These are phyloP conservation scores for Chaetomium cochliodes DNA, from an alignment of 495 filamentous ascomycete genomes.

Conservation along the genomic window DNA sequence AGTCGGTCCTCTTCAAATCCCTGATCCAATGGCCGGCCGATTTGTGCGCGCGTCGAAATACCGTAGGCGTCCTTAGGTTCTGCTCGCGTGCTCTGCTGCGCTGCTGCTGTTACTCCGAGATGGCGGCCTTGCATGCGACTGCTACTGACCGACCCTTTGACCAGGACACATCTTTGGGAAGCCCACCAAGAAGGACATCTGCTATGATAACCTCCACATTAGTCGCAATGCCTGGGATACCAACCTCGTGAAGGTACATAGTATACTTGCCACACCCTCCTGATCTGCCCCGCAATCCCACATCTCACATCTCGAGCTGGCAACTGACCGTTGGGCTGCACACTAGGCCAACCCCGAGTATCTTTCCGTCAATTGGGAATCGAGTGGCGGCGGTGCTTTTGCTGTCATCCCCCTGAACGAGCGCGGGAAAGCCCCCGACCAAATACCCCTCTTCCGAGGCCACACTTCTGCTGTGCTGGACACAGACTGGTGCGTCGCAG, in stretches of 20 bases:
- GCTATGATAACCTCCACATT: slow-evolving; percentile 93
- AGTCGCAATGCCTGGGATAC: slow-evolving; percentile 99
- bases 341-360: slow-evolving; percentile 88
- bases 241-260: slow-evolving; percentile 84
- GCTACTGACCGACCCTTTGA: slow-evolving; percentile 22
- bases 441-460: slow-evolving; percentile 90
- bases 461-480: slow-evolving; percentile 94
- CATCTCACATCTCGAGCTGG: neutral
- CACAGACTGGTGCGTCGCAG: slow-evolving; percentile 77
- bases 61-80: slow-evolving; percentile 60
- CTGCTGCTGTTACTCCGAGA: slow-evolving; percentile 16
- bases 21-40: slow-evolving; percentile 78
- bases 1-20: neutral
- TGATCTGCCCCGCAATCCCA: neutral
- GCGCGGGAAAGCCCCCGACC: slow-evolving; percentile 83
- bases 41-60: slow-evolving; percentile 99
- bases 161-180: slow-evolving; percentile 97
- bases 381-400: slow-evolving; percentile 93
- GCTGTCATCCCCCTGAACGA: slow-evolving; percentile 92
- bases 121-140: slow-evolving; percentile 25
- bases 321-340: slow-evolving; percentile 29
- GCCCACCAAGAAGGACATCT: slow-evolving; percentile 83
- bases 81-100: slow-evolving; percentile 27
- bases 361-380: slow-evolving; percentile 97
- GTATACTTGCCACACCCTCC: neutral